These are phyloP conservation scores for Aspergillus baeticus DNA, from an alignment of 495 filamentous ascomycete species.

Conservation along the genomic window DNA sequence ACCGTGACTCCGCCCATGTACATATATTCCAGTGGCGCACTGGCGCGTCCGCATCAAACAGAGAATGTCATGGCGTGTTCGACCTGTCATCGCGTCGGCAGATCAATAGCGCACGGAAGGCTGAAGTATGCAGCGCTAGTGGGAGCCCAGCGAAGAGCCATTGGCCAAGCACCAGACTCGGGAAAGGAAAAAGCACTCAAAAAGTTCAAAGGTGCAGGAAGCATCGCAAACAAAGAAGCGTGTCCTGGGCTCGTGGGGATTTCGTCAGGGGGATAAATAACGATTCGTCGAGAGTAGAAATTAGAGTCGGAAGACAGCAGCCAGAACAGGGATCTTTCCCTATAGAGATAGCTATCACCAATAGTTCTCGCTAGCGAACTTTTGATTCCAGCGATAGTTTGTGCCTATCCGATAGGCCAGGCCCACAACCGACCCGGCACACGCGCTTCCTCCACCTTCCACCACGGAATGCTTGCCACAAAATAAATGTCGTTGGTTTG, in stretches of 20 bases:
- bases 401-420: too few relatives aligned
- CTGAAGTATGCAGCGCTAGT: slow-evolving; percentile 16
- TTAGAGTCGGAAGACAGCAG: background rate
- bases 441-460: too few relatives aligned
- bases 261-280: background rate
- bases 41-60: slow-evolving; percentile 5
- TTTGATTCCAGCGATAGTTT: background rate
- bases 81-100: slow-evolving; percentile 30
- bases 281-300: background rate
- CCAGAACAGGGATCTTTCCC: background rate
- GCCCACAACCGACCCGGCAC: too few relatives aligned
- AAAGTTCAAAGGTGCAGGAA: too few relatives aligned
- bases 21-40: too few relatives aligned
- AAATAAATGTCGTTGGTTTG: too few relatives aligned
- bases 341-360: background rate
- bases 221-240: background rate
- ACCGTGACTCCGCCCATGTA: background rate
- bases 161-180: too few relatives aligned
- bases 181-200: too few relatives aligned
- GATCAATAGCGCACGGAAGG: slow-evolving; percentile 11
- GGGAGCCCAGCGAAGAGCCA: slow-evolving; percentile 16
- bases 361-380: background rate
- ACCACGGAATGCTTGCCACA: too few relatives aligned
- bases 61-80: slow-evolving; percentile 16
- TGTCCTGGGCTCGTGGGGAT: background rate